Conservation (phyloP, 108 stramenopile species). For the Pseudonitzschia multiseries region DNA sequence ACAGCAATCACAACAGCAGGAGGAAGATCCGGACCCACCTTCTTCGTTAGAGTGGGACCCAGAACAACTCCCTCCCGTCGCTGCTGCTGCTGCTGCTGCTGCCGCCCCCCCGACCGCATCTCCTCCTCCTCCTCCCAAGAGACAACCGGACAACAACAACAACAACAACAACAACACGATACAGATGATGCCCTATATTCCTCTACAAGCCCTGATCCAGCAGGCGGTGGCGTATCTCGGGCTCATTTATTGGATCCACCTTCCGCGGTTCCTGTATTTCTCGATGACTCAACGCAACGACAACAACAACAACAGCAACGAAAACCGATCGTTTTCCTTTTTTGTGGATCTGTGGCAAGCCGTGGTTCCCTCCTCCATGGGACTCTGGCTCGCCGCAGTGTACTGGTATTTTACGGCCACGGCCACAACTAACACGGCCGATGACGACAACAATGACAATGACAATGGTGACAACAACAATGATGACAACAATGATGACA, state of each 20-base stretch:
- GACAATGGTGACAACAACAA: too few species aligned
- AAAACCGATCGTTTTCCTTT: not conserved
- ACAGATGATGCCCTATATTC: not conserved
- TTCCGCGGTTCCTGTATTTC: not conserved
- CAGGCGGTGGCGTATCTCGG: not conserved
- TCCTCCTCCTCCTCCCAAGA: too few species aligned
- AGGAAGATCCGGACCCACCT: too few species aligned
- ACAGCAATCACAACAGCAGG: too few species aligned
- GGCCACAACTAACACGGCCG: too few species aligned
- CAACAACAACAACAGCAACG: not conserved
- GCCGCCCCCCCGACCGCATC: too few species aligned
- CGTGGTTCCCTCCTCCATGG: not conserved
- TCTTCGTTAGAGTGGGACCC: too few species aligned
- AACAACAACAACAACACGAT: not conserved
- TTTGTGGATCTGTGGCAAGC: not conserved
- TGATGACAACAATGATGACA: too few species aligned
- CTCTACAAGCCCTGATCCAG: not conserved
- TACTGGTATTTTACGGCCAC: slow-evolving; percentile 2
- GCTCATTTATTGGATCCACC: not conserved
- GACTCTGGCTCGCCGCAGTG: not conserved
- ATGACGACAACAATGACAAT: too few species aligned
- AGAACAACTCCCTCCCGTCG: too few species aligned
- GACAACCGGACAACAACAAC: not conserved
- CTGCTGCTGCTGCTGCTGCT: too few species aligned
- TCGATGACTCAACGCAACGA: too few species aligned